These are phyloP conservation scores for Fragaria iinumae DNA, from an alignment of 306 rosid species.

Conservation along the genomic window DNA sequence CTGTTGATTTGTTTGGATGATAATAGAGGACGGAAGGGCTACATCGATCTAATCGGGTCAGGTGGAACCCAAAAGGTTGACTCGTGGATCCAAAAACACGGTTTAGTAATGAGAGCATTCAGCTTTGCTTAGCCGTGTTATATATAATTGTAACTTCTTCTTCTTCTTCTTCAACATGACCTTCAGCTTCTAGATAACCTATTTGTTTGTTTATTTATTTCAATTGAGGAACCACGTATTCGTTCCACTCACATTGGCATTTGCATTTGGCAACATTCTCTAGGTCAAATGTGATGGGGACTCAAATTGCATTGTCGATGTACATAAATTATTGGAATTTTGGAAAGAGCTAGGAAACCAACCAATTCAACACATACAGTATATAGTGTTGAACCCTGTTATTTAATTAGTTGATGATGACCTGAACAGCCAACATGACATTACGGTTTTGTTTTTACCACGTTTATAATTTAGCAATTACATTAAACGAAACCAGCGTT, in stretches of 20 bases:
- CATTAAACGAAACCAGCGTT: too few species aligned
- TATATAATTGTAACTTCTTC: neutral
- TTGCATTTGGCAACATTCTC: neutral
- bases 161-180: neutral
- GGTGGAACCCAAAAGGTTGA: constrained; percentile 20
- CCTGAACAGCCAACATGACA: too few species aligned
- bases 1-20: neutral
- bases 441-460: too few species aligned
- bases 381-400: too few species aligned
- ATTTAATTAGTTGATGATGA: too few species aligned
- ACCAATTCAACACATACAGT: too few species aligned
- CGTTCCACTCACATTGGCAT: neutral
- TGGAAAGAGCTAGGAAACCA: neutral
- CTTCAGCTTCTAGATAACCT: constrained; percentile 5
- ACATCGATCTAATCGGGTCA: neutral
- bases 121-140: constrained; percentile 38
- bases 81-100: constrained; percentile 9
- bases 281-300: neutral
- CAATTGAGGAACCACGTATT: neutral
- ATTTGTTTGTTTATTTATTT: neutral
- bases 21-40: neutral
- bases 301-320: neutral
- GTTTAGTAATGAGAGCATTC: neutral
- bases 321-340: neutral
- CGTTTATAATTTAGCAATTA: too few species aligned